Base-by-base conservation (phyloP, 2,329 filamentous ascomycete species). In the Fusarium agapanthi region DNA sequence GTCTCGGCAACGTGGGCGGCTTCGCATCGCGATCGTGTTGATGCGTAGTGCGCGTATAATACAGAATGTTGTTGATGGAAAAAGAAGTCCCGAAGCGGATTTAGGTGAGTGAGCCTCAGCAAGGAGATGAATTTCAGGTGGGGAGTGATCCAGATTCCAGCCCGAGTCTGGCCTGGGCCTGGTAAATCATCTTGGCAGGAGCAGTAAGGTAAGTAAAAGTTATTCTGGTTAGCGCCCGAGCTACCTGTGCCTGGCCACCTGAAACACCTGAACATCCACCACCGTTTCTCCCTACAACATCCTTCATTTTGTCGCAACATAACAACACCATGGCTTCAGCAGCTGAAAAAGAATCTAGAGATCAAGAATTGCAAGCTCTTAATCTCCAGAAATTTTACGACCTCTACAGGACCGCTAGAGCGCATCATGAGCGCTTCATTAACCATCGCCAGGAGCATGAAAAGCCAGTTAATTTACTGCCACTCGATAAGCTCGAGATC, bases 1-100 rank as follows among this genome's bases (percentile, higher is more conserved):
- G 68, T 18, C 71, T 66, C 59, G 48, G 54, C 60, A 61, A 65
- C 56, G 60, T 63, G 68, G 44, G 44, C 32, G 32, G 48, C 59
- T 67, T 54, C 34, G 50, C 26, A 40, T 54, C 34, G 53, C 38
- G 57, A 55, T 48, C 35, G 37, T 45, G 50, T 48, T 45, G 50
- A 48, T 66, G 50, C 58, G 60, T 66, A 53, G 50, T 71, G 50
- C 62, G 69, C 59, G 32, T 45, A 56, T 59, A 51, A 67, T 44
- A 65, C 47, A 71, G 37, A 18, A 43, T 71, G 71, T 67, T 73
- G 71, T 74, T 71, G 71, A 68, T 71, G 71, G 67, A 71, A 74
- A 73, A 71, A 73, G 54, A 60, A 48, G 51, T 16, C 62, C 54
- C 51, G 61, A 50, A 44, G 47, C 55, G 53, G n/a, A 41, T 22